Percentiles rank a stretch among this genome's conserved stretches.
Evolutionary conservation across 2,329 filamentous ascomycete genomes (phyloP).

Genomic region (Trichoderma gracile): DNA sequence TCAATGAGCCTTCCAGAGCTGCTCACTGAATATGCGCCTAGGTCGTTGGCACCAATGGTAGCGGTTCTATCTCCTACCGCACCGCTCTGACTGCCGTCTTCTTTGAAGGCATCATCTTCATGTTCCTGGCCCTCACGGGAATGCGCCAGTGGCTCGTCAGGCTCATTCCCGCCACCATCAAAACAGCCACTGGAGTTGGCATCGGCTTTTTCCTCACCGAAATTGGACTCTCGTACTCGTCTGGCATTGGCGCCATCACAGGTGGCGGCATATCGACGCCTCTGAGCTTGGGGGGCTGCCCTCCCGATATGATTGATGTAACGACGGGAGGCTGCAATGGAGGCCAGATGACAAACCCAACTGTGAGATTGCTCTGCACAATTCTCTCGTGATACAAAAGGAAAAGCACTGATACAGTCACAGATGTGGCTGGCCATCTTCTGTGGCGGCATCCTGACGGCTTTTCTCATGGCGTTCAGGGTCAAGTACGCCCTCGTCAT

Average conservation of each 20-base stretch:
- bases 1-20: neutral
- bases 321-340: conserved; percentile 53
- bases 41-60: conserved; percentile 62
- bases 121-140: conserved; percentile 64
- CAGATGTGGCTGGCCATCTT: conserved; percentile 85
- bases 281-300: conserved; percentile 74
- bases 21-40: neutral
- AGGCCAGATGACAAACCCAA: conserved; percentile 74
- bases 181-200: conserved; percentile 65
- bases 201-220: conserved; percentile 66
- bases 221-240: conserved; percentile 71
- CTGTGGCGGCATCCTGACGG: conserved; percentile 75
- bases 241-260: conserved; percentile 80
- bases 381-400: too few species aligned
- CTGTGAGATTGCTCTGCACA: conserved; percentile 45
- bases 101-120: conserved; percentile 64
- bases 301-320: conserved; percentile 52
- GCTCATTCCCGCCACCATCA: conserved; percentile 64
- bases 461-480: conserved; percentile 76
- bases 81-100: conserved; percentile 66
- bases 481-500: conserved; percentile 75
- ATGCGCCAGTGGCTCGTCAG: conserved; percentile 73
- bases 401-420: conserved; percentile 18
- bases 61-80: conserved; percentile 57
- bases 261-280: conserved; percentile 67